Evolutionary conservation across 2,329 filamentous ascomycete species (phyloP).

Genomic region (Alternaria alternata): DNA sequence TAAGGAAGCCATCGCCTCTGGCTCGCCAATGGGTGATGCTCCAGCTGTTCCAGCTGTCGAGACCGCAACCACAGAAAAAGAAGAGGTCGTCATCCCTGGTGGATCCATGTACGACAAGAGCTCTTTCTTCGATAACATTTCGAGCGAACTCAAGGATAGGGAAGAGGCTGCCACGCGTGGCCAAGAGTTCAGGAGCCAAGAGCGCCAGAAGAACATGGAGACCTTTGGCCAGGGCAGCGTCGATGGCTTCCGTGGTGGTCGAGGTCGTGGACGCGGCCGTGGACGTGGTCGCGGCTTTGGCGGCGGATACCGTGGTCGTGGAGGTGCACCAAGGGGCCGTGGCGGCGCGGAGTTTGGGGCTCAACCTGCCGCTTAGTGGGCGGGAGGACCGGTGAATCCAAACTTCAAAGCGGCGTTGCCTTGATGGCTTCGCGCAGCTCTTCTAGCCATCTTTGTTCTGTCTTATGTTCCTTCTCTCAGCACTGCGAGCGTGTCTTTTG

Average conservation of each 20-base stretch:
- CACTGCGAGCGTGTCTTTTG: conserved; percentile 5
- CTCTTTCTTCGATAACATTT: conserved; percentile 97
- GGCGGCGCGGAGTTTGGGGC: conserved; percentile 38
- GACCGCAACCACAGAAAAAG: conserved; percentile 51
- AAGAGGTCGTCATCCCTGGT: conserved; percentile 56
- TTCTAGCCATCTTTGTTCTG: not conserved
- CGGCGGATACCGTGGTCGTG: conserved; percentile 57
- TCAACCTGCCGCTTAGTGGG: conserved; percentile 32
- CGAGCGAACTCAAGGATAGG: conserved; percentile 89
- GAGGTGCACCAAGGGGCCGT: conserved; percentile 48
- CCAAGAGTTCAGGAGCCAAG: conserved; percentile 88
- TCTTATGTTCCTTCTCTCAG: not conserved
- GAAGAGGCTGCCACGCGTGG: conserved; percentile 74
- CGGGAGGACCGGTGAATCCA: not conserved
- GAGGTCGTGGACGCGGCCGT: conserved; percentile 76
- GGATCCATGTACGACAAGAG: conserved; percentile 80
- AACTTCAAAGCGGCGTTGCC: not conserved
- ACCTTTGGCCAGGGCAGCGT: conserved; percentile 98
- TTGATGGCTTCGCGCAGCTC: not conserved
- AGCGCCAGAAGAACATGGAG: conserved; percentile 95
- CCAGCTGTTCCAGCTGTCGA: conserved; percentile 38
- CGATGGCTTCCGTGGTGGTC: conserved; percentile 78
- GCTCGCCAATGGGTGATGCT: conserved; percentile 70
- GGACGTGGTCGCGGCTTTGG: conserved; percentile 62
- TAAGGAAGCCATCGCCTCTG: conserved; percentile 84